Evolutionary conservation across 345 rosid genomes (phyloP).

Genomic region (Angophora floribunda): DNA sequence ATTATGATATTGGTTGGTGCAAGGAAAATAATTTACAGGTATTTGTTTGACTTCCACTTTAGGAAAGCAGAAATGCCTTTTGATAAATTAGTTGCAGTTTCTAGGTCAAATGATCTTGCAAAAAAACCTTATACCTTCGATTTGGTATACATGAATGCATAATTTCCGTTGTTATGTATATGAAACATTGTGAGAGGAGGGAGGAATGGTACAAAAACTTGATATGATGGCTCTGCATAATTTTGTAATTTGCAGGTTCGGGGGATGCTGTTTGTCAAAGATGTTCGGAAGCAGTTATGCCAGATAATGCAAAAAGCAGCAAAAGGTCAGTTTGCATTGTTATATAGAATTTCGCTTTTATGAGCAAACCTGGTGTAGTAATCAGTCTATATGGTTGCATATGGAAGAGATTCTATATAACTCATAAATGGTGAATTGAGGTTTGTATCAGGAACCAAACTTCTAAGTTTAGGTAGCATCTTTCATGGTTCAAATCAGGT

Average conservation of each 20-base stretch:
- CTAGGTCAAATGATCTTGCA: not conserved
- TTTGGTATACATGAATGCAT: not conserved
- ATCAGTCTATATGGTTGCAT: not conserved
- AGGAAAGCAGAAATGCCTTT: not conserved
- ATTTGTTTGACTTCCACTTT: not conserved
- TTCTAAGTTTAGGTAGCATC: not conserved
- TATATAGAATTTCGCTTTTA: not conserved
- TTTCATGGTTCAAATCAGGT: not conserved
- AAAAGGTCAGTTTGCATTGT: slow-evolving; percentile 36
- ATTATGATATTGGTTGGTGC: slow-evolving; percentile 72
- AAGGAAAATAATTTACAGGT: slow-evolving; percentile 78
- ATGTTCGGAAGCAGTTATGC: slow-evolving; percentile 74
- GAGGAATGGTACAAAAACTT: not conserved
- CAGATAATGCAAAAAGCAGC: slow-evolving; percentile 90
- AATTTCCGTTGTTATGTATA: not conserved
- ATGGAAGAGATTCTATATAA: not conserved
- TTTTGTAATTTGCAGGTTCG: slow-evolving; percentile 45
- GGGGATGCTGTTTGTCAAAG: slow-evolving; percentile 91
- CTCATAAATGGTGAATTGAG: not conserved
- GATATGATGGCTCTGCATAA: not conserved
- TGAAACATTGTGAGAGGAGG: not conserved
- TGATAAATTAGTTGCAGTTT: not conserved
- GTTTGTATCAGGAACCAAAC: not conserved
- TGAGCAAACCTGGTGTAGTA: not conserved
- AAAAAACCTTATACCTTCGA: not conserved